Conservation (phyloP, 148 eudicot genomes). For the Bassia scoparia region DNA sequence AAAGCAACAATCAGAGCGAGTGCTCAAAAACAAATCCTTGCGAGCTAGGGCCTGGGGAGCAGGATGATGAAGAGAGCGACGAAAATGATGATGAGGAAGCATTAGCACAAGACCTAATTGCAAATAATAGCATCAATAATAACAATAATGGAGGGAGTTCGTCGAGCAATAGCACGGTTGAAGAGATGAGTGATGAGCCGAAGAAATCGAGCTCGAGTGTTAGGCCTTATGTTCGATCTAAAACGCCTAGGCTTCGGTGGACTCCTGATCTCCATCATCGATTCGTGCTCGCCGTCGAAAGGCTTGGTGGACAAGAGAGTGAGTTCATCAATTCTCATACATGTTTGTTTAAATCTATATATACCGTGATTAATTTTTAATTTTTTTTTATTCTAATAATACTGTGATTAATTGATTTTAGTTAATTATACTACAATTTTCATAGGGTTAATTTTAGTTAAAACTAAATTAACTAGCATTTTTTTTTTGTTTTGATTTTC, state of each 20-base stretch:
- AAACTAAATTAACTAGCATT: no score
- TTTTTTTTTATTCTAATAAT: background rate
- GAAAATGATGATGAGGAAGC: slow-evolving; percentile 14
- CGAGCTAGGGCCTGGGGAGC: slow-evolving; percentile 25
- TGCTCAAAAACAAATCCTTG: slow-evolving; percentile 38
- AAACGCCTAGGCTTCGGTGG: slow-evolving; percentile 82
- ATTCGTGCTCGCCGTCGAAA: slow-evolving; percentile 68
- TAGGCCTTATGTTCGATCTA: slow-evolving; percentile 74
- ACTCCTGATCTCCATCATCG: slow-evolving; percentile 85
- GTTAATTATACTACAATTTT: background rate
- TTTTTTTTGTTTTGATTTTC: background rate
- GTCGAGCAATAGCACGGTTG: slow-evolving; percentile 72
- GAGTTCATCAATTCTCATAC: slow-evolving; percentile 21
- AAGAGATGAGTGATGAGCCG: slow-evolving; percentile 43
- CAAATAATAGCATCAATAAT: background rate
- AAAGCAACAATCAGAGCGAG: slow-evolving; percentile 33
- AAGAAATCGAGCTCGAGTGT: slow-evolving; percentile 31
- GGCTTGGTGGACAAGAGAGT: slow-evolving; percentile 86
- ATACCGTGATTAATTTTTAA: background rate
- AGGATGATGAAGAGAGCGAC: slow-evolving; percentile 41
- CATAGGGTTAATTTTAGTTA: no score
- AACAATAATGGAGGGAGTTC: slow-evolving; percentile 51
- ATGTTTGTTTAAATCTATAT: background rate
- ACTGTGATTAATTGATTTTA: background rate
- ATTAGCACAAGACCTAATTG: background rate